A percentile compares a stretch with the other conserved stretches of the same genome.
These are phyloP conservation scores for Acanthamoeba culbertsoni DNA, from an alignment of 208 protist genomes.

Conservation along the genomic window DNA sequence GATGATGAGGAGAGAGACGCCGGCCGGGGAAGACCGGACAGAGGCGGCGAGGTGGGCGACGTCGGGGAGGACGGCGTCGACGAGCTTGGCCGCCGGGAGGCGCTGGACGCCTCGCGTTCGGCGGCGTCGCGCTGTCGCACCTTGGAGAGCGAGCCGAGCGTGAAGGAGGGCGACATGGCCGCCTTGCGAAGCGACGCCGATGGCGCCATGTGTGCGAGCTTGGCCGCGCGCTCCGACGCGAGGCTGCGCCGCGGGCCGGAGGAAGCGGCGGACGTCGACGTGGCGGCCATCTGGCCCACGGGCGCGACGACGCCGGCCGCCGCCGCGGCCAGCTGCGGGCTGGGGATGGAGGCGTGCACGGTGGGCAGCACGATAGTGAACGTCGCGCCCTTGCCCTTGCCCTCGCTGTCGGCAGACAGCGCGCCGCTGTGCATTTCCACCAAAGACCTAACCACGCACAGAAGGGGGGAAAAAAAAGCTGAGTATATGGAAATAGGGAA, in stretches of 20 bases:
- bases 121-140: neutral
- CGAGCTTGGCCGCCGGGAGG: neutral
- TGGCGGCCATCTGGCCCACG: neutral
- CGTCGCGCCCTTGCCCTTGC: constrained; percentile 37
- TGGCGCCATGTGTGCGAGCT: neutral
- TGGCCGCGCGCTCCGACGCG: neutral
- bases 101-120: neutral
- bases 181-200: neutral
- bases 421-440: constrained; percentile 37
- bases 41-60: neutral
- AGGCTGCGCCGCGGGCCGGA: neutral
- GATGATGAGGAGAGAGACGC: neutral
- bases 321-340: neutral
- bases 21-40: neutral
- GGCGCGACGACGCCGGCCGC: neutral
- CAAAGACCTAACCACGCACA: too few species aligned
- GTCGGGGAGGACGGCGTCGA: neutral
- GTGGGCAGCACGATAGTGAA: constrained; percentile 36
- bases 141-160: neutral
- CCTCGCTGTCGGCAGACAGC: constrained; percentile 31
- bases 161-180: constrained; percentile 14
- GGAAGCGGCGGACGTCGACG: neutral
- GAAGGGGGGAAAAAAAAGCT: neutral
- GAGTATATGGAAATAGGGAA: neutral
- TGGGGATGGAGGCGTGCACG: neutral